These are phyloP conservation scores for Marasmius fiardii DNA, from an alignment of 1,284 basidiomycete species.

Conservation along the genomic window DNA sequence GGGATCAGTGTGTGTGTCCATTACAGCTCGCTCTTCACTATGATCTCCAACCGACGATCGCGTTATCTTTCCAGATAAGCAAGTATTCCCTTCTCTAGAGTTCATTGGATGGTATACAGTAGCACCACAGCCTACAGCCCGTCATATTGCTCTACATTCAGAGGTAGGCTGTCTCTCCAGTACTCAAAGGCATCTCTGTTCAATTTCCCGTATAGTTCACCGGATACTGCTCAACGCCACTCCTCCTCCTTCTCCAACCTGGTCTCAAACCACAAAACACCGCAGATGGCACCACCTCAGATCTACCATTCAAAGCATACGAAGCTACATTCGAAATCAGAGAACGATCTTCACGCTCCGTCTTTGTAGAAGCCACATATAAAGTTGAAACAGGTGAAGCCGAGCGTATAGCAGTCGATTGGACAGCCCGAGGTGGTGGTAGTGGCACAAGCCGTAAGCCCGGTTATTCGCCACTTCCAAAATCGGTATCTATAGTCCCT, in stretches of 20 bases:
- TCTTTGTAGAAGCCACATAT: slow-evolving; percentile 81
- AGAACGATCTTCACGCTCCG: slow-evolving; percentile 70
- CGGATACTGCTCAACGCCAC: slow-evolving; percentile 68
- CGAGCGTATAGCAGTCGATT: slow-evolving; percentile 97
- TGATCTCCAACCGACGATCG: neutral
- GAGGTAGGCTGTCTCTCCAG: slow-evolving; percentile 52
- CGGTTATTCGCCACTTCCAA: neutral
- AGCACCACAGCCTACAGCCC: slow-evolving; percentile 63
- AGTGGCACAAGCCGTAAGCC: slow-evolving; percentile 74
- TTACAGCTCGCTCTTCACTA: neutral
- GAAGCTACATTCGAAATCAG: slow-evolving; percentile 84
- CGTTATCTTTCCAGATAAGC: slow-evolving; percentile 70
- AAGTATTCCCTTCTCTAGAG: slow-evolving; percentile 95
- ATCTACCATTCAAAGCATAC: slow-evolving; percentile 85
- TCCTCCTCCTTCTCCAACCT: slow-evolving; percentile 72
- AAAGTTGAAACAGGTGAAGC: slow-evolving; percentile 97
- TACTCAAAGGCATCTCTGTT: neutral
- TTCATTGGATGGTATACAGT: slow-evolving; percentile 98
- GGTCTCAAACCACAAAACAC: slow-evolving; percentile 41
- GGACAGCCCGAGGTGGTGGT: slow-evolving; percentile 87
- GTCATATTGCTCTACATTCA: slow-evolving; percentile 82
- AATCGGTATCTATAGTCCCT: slow-evolving; percentile 7
- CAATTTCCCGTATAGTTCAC: slow-evolving; percentile 51
- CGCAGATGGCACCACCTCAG: slow-evolving; percentile 58
- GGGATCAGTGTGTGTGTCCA: slow-evolving; percentile 78